Base-by-base conservation (phyloP, 768 basidiomycete genomes). In the Lentinula aciculospora region DNA sequence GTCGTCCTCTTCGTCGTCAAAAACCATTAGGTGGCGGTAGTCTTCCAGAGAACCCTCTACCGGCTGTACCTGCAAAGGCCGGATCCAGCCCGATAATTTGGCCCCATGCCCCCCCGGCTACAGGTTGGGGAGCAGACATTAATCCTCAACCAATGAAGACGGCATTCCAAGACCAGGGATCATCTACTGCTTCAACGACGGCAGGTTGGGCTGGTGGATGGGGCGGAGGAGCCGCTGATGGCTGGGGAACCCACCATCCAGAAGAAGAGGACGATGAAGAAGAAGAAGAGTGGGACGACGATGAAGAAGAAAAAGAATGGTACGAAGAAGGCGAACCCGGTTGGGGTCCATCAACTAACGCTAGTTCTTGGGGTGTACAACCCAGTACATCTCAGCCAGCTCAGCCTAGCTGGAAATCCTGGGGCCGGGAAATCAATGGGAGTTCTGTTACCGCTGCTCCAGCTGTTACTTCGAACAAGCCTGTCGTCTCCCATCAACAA, bases 401-500 rank as follows among this genome's bases (percentile, higher is more conserved):
- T 29, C 64, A 57, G 34, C 62, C 65, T 37, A 57, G 67, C 56
- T 63, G 70, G 70, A 56, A 57, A 46, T 57, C 53, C 23, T 72
- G 73, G 72, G 65, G 67, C 6, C 63, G 68, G 25, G 68, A 72
- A 60, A 67, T 66, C 62, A 83, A 83, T 76, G 76, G 78, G 65
- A 78, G 67, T 65, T 65, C 70, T 60, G 32, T 77, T 72, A 68
- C 72, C 59, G 71, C 64, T 72, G 69, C 70, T 62, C 64, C 68
- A 48, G 69, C 69, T 62, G 69, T 71, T 69, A 65, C 61, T 63
- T 72, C 72, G 65, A 72, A 66, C 64, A 76, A 74, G 63, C 71
- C 71, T 53, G 67, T 66, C 63, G 65, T 82, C 66, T 80, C 82
- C 63, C 73, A 76, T 58, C 72, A 76, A 60, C 77, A 83, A 68